A percentile compares a stretch with the other conserved stretches of the same genome.
Evolutionary conservation across 768 basidiomycete species (phyloP).

Genomic region (Termitomyces sp.): DNA sequence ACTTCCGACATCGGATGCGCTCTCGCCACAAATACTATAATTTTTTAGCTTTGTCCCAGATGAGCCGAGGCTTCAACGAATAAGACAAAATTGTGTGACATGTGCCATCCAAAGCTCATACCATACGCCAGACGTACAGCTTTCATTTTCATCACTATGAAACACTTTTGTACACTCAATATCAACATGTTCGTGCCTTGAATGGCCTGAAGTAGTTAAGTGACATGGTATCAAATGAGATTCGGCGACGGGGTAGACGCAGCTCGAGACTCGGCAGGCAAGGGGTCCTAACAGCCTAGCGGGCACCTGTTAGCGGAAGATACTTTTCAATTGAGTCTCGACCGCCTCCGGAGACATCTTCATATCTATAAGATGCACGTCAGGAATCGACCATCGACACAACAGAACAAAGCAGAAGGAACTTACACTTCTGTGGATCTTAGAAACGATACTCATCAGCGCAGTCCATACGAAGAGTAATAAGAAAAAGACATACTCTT

Average conservation of each 20-base stretch:
- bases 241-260: neutral
- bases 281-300: neutral
- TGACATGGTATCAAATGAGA: neutral
- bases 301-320: conserved; percentile 37
- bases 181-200: neutral
- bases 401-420: neutral
- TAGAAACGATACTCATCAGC: conserved; percentile 5
- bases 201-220: neutral
- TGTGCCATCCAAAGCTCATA: neutral
- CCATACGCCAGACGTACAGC: neutral
- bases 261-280: neutral
- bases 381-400: conserved; percentile 3
- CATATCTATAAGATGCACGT: conserved; percentile 53
- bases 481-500: conserved; percentile 50
- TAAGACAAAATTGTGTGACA: neutral
- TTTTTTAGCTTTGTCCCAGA: neutral
- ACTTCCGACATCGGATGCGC: too few species aligned
- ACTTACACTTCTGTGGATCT: conserved; percentile 74
- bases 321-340: conserved; percentile 59
- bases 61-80: neutral
- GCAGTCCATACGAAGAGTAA: neutral
- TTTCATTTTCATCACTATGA: neutral
- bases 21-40: neutral
- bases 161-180: neutral
- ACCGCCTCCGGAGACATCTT: conserved; percentile 73